Evolutionary conservation across 208 protist genomes (phyloP), one percentile per base, ranked within the genome.

Genomic region (Acanthamoeba royreba): DNA sequence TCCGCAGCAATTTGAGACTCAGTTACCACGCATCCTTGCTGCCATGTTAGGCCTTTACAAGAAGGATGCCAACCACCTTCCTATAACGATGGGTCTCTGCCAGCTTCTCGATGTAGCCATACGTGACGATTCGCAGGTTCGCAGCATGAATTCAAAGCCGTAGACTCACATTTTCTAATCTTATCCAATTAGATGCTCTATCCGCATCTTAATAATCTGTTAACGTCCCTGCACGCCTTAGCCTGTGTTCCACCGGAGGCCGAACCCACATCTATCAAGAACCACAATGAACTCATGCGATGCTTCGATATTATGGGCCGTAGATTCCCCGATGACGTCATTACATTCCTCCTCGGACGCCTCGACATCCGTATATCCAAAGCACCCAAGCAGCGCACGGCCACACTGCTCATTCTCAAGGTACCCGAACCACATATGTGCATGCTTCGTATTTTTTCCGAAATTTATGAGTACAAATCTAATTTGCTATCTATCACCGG

Each of bases 281-380:
- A 93, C 28, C 90, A 92, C 63, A 96, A 95, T 85, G 96, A 97
- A 46, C 74, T 96, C 9, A 92, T 97, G 42, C 88, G 95, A n/a
- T 97, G 96, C 85, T 96, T 94, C 83, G 95, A 97, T 53, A 94
- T 94, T 25, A 61, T 97, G 40, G 94, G 88, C 22, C 46, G 81
- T 28, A 61, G 47, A 9, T 93, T 91, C 53, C 45, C 89, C 46
- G 94, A 96, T 42, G 61, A 52, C 42, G 43, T 96, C 1, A 46
- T 96, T 17, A 31, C 33, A 33, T 96, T 94, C 47, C 25, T 97
- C 8, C 61, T 95, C 42, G 38, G 83, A 22, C 74, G 74, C 28
- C n/a, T 96, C n/a, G 93, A 97, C 15, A 66, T 55, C 33, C 63
- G 49, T 31, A 88, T 88, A 7, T 88, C 47, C 79, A 88, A 88